Conservation (phyloP, 169 alveolate genomes). For the Eimeria praecox region DNA sequence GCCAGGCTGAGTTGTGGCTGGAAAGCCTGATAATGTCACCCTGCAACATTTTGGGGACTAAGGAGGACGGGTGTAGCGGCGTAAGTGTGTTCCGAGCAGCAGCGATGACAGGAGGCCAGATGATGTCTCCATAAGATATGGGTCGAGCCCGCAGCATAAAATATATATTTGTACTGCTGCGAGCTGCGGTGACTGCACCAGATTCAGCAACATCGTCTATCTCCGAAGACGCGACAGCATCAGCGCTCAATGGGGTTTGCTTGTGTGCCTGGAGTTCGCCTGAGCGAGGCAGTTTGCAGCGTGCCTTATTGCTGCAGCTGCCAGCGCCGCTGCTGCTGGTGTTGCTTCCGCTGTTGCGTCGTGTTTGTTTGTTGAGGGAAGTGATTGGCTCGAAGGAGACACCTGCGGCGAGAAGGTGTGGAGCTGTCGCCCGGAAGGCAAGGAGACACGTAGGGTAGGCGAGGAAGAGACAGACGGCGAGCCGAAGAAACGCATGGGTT, state of each 20-base stretch:
- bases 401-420: slow-evolving; percentile 66
- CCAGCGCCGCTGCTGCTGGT: background rate
- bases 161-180: slow-evolving; percentile 44
- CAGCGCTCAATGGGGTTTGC: background rate
- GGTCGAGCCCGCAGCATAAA: slow-evolving; percentile 58
- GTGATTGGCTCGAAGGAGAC: slow-evolving; percentile 57
- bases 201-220: background rate
- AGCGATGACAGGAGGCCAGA: slow-evolving; percentile 41
- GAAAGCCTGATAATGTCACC: slow-evolving; percentile 50
- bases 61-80: slow-evolving; percentile 5
- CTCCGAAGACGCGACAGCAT: background rate
- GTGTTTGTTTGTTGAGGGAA: background rate
- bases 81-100: slow-evolving; percentile 31
- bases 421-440: slow-evolving; percentile 35
- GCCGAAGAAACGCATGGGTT: slow-evolving; percentile 57
- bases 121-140: slow-evolving; percentile 44
- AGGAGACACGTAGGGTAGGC: slow-evolving; percentile 60
- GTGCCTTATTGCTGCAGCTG: background rate
- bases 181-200: slow-evolving; percentile 4
- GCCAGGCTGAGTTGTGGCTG: slow-evolving; percentile 30
- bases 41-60: slow-evolving; percentile 36
- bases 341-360: background rate
- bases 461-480: slow-evolving; percentile 55
- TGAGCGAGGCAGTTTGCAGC: background rate
- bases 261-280: background rate